Base-by-base conservation (phyloP, 2,329 filamentous ascomycete genomes). In the Ceratocystis ficicola region DNA sequence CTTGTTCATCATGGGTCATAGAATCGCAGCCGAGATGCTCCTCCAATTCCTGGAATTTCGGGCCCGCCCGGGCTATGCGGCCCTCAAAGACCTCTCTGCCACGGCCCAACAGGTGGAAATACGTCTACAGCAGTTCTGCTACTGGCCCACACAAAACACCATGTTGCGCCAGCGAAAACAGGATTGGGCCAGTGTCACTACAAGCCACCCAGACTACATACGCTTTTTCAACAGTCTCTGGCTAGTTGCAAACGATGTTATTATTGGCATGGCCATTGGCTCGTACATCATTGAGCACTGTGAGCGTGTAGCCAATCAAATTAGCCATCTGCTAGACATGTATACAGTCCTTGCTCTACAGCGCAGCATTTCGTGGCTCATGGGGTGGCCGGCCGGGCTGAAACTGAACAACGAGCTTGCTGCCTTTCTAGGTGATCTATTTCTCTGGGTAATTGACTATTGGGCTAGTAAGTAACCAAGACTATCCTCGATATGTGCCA, bases 161-260 rank as follows among this genome's bases (percentile, higher is more conserved):
- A 97, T 91, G 17, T 76, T 99, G 60, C 87, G 92, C n/a, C 86
- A 89, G 72, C 83, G 92, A 48, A 95, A 95, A 73, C 86, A 87
- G 69, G 90, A 95, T 71, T 97, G 94, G 93, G 89, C 91, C 67
- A 97, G 93, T 73, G 88, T 97, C 65, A 96, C 92, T 0, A 94
- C 88, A 61, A 96, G 88, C 71, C 93, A 99, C 74, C 90, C 93
- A 0, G 94, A 99, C 74, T 99, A 99, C 74, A 99, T 99, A 70
- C 88, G 94, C 17, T 99, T 99, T 76, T 99, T 97, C 77, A 99
- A 99, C 75, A 96, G 91, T 72, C 79, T 99, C 3, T 99, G 94
- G 94, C 87, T 99, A 7, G 94, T 99, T 25, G 92, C 92, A 36
- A 99, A 99, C 77, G 94, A 99, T 76, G 88, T 99, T 60, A 99